phyloP scores from a whole-genome alignment of 352 stramenopile species.

The Globisporangium apiculatum region DNA sequence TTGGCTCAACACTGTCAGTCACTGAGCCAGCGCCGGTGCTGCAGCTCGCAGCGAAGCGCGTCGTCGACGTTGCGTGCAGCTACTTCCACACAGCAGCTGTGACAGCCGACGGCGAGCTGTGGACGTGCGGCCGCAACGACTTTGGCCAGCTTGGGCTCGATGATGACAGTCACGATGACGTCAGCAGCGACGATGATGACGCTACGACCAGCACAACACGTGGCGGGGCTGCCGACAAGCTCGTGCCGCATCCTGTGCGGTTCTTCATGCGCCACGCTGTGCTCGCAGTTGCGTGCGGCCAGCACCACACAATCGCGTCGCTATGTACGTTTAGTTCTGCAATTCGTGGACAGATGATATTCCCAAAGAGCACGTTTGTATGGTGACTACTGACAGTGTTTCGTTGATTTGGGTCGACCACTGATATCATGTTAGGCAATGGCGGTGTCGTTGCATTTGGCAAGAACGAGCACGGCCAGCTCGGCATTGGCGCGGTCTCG shows the following conservation, averaged over 20 bases:
- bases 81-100: conserved; percentile 91
- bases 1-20: conserved; percentile 63
- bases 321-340: conserved; percentile 24
- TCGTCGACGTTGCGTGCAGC: conserved; percentile 83
- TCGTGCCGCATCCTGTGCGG: conserved; percentile 47
- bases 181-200: conserved; percentile 5
- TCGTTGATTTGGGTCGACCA: too few species aligned
- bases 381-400: not conserved
- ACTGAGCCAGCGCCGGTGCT: conserved; percentile 45
- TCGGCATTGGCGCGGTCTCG: conserved; percentile 63
- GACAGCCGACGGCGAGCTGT: conserved; percentile 73
- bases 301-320: conserved; percentile 84
- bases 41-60: conserved; percentile 34
- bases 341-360: too few species aligned
- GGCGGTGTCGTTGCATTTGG: conserved; percentile 81
- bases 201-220: not conserved
- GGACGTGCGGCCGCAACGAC: conserved; percentile 89
- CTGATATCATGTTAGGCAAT: conserved; percentile 10
- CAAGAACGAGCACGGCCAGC: conserved; percentile 91
- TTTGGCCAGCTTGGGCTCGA: conserved; percentile 86
- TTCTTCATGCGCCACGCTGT: conserved; percentile 43
- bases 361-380: too few species aligned
- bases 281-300: conserved; percentile 77
- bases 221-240: conserved; percentile 34
- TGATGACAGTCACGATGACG: conserved; percentile 15